Base-by-base conservation (phyloP, 495 filamentous ascomycete species). In the Ramalina peruviana region DNA sequence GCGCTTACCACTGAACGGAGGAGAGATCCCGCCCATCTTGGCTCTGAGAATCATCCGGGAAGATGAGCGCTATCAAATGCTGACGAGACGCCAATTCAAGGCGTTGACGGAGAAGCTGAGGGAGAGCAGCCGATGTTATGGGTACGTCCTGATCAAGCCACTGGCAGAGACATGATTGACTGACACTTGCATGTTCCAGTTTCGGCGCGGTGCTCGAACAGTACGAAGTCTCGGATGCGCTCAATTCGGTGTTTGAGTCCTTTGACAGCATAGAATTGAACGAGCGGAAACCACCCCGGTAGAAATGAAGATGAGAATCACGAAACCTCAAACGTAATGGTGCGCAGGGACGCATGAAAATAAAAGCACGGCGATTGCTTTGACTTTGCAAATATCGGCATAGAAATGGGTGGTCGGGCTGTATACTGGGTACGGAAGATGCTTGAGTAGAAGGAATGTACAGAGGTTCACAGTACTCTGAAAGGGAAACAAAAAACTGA, bases 1-100 rank as follows among this genome's bases (percentile, higher is more conserved):
- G 57, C 76, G 83, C 56, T 73, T 97, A 6, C 81, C 90, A 50
- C 78, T 93, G 0, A 88, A 94, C 52, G 85, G 86, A 23, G 86
- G 86, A 21, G 92, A 98, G 65, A 83, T 98, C 62, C 95, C 90
- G n/a, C 92, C 92, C 0, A 83, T 96, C 48, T 92, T 92, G 87
- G 89, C 89, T 1, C 89, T 90, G 75, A 82, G 86, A 52, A 81
- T 81, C 64, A 73, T 98, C 26, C 72, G 85, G 43, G 72, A 71
- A 42, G 80, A 96, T 63, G 76, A 80, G 52, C 66, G 81, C 43
- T 78, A 89, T 48, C 54, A 52, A 3, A 73, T 81, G 49, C 62
- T 98, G 56, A 75, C 67, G 41, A 60, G 61, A 43, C 74, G 79
- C 40, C 88, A 98, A 55, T 76, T 96, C 60, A 75, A 78, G 60